These are phyloP conservation scores for Didymella sp. DNA, from an alignment of 2,329 filamentous ascomycete genomes.

Conservation along the genomic window DNA sequence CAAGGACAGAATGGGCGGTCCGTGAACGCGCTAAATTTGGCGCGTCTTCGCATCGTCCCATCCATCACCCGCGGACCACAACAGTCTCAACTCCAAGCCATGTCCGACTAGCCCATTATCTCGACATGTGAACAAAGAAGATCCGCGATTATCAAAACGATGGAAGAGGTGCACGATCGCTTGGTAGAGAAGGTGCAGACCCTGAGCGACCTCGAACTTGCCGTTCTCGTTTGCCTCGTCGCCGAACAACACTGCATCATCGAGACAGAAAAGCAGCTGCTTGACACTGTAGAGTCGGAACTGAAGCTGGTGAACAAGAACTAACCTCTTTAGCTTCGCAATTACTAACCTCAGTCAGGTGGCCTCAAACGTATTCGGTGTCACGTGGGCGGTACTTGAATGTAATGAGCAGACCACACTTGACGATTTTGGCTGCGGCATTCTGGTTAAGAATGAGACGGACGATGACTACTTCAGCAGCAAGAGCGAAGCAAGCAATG, in stretches of 20 bases:
- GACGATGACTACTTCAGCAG: conserved; percentile 36
- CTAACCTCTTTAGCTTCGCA: background rate
- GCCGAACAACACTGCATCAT: conserved; percentile 88
- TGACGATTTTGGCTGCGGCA: conserved; percentile 77
- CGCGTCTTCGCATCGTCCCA: background rate
- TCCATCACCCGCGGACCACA: background rate
- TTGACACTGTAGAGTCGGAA: conserved; percentile 76
- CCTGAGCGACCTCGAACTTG: conserved; percentile 87
- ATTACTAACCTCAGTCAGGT: conserved; percentile 59
- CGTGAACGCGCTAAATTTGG: background rate
- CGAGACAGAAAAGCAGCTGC: conserved; percentile 67
- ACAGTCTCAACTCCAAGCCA: background rate
- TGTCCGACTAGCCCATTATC: background rate
- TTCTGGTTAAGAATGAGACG: conserved; percentile 60
- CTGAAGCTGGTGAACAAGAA: conserved; percentile 66
- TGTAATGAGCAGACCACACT: conserved; percentile 77
- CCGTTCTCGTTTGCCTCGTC: conserved; percentile 79
- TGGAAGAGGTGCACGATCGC: conserved; percentile 31
- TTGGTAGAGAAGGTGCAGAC: conserved; percentile 71
- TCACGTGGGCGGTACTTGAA: conserved; percentile 72
- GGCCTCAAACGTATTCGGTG: conserved; percentile 72
- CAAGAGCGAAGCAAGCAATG: conserved; percentile 8
- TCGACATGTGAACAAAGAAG: background rate
- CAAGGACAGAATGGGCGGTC: background rate
- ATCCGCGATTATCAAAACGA: background rate